Evolutionary conservation across 257 asterid genomes (phyloP).

Genomic region (Solanum pimpinellifolium): DNA sequence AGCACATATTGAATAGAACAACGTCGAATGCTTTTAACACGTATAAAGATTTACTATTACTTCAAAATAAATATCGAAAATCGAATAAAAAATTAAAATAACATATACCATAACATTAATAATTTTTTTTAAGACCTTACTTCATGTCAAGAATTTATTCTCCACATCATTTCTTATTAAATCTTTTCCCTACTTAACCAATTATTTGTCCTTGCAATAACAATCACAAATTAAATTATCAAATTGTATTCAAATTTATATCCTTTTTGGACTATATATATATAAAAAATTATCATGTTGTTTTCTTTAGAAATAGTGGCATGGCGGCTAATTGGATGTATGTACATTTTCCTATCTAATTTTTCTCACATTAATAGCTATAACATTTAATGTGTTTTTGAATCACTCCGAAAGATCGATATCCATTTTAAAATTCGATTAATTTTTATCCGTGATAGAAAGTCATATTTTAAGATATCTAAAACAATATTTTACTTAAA

Average conservation of each 20-base stretch:
- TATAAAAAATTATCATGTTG: neutral
- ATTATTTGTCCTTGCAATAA: neutral
- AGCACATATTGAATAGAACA: neutral
- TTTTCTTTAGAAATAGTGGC: neutral
- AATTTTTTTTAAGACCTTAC: neutral
- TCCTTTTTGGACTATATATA: neutral
- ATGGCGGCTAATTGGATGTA: neutral
- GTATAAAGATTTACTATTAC: neutral
- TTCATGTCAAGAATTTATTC: neutral
- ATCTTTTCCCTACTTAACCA: neutral
- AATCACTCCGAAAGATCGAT: rapidly evolving
- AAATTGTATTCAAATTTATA: neutral
- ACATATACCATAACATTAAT: neutral
- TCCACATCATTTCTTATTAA: neutral
- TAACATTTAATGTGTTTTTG: neutral
- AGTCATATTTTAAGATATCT: neutral
- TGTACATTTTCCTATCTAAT: neutral
- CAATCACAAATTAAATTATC: neutral
- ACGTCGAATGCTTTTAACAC: neutral
- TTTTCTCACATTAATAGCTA: neutral
- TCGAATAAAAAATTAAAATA: neutral
- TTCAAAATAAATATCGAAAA: neutral
- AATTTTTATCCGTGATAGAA: rapidly evolving
- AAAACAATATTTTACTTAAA: neutral
- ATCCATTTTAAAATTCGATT: rapidly evolving